phyloP scores from a whole-genome alignment of 257 asterid genomes.

The Asclepias syriaca region DNA sequence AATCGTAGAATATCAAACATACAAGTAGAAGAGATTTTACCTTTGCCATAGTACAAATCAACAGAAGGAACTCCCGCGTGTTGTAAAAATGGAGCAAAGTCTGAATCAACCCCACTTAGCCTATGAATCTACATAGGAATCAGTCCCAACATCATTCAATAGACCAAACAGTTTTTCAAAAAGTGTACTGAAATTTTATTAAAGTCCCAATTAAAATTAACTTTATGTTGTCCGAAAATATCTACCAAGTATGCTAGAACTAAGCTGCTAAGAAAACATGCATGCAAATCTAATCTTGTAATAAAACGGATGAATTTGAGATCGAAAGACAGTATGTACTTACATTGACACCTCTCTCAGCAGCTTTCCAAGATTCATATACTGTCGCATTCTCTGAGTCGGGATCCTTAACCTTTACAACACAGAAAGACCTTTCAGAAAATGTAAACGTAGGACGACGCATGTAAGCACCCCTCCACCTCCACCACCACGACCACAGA shows the following conservation, averaged over 20 bases:
- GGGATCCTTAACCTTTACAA: conserved; percentile 78
- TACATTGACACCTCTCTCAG: conserved; percentile 47
- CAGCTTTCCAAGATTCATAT: conserved; percentile 50
- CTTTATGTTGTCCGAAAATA: neutral
- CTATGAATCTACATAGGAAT: conserved; percentile 52
- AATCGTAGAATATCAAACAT: neutral
- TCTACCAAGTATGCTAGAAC: neutral
- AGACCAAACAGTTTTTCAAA: neutral
- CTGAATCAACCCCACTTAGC: conserved; percentile 87
- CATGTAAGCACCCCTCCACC: too few species aligned
- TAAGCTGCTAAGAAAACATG: neutral
- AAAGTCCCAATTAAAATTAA: neutral
- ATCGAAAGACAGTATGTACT: conserved; percentile 19
- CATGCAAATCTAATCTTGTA: neutral
- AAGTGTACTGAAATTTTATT: neutral
- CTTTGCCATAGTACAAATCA: conserved; percentile 81
- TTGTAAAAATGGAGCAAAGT: conserved; percentile 84
- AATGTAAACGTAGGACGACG: neutral
- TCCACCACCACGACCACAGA: too few species aligned
- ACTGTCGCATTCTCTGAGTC: conserved; percentile 43
- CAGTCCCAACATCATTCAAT: conserved; percentile 9
- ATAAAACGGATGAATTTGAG: neutral
- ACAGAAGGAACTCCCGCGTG: conserved; percentile 82
- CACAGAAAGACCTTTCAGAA: conserved; percentile 8
- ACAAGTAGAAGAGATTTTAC: conserved; percentile 30